Base-by-base conservation (phyloP, 2,329 filamentous ascomycete species). In the Verruconis gallopava region DNA sequence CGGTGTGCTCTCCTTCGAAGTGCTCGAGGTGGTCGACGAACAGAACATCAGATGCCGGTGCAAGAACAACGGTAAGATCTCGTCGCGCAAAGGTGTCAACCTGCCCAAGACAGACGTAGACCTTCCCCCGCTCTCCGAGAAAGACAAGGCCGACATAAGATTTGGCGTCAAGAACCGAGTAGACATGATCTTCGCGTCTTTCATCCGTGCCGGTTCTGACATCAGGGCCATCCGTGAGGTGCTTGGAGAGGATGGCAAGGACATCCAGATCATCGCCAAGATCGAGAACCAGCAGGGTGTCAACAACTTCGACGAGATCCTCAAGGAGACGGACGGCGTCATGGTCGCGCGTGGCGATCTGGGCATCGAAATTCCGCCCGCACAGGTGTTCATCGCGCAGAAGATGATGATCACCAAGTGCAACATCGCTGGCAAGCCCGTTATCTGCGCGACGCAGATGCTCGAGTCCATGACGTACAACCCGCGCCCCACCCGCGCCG, bases 321-420 rank as follows among this genome's bases (percentile, higher is more conserved):
- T 98, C 47, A 75, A 77, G 60, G 85, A 88, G 71, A 96, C 91
- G 4, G 91, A 98, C 64, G 91, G 91, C 75, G 88, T 98, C 71
- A 98, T 98, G 91, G 91, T 98, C 53, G 91, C 91, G 57, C 89
- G 91, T 77, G 91, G 91, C 71, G 91, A 96, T 61, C 71, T 94
- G 50, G 91, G 91, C 72, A 98, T 98, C 56, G 91, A 98, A 71
- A 98, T 98, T 55, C 89, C 91, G 38, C 89, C 91, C 47, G 85
- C 89, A 50, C 91, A 98, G 74, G 91, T 98, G 52, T 98, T 98
- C 67, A 85, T 93, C 53, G 91, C 91, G 44, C 91, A 98, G 75
- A 98, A 98, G 82, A 98, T 98, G 85, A 88, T 98, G 77, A 98
- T 98, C 66, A 88, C 91, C 68, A 96, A 96, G 80, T 98, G 91